Conservation (phyloP, 192 early-diverging fungal species). For the Coemansia erecta region DNA sequence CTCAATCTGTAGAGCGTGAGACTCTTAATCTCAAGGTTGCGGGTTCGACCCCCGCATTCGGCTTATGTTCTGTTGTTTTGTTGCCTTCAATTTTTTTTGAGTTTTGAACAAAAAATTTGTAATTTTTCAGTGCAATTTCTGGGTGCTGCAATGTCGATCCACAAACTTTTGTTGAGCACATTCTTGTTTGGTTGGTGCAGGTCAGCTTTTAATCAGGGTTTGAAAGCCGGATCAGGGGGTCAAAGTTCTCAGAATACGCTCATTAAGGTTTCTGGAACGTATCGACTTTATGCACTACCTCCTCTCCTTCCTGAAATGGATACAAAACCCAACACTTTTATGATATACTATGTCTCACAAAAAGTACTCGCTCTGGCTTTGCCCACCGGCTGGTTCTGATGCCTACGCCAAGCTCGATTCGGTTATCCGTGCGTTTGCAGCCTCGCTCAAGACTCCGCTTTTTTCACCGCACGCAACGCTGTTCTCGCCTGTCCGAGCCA, state of each 20-base stretch:
- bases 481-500: conserved; percentile 27
- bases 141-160: no score
- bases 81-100: neutral
- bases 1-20: no score
- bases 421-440: conserved; percentile 11
- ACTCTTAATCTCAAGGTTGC: no score
- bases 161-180: no score
- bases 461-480: conserved; percentile 38
- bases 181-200: no score
- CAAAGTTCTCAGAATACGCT: neutral
- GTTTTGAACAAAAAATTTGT: no score
- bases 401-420: conserved; percentile 3
- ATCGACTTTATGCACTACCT: no score
- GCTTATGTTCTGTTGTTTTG: neutral
- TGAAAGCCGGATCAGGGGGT: neutral
- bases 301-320: neutral
- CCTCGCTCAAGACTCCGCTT: conserved; percentile 9
- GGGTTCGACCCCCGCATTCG: no score
- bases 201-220: neutral
- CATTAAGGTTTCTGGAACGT: no score
- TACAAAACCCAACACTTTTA: neutral
- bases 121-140: no score
- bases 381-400: conserved; percentile 15
- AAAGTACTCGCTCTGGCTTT: conserved; percentile 49
- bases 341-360: neutral